A percentile compares a stretch with the other conserved stretches of the same genome.
Conservation (phyloP, 1,284 basidiomycete genomes). For the Lentinula novae-zelandiae region DNA sequence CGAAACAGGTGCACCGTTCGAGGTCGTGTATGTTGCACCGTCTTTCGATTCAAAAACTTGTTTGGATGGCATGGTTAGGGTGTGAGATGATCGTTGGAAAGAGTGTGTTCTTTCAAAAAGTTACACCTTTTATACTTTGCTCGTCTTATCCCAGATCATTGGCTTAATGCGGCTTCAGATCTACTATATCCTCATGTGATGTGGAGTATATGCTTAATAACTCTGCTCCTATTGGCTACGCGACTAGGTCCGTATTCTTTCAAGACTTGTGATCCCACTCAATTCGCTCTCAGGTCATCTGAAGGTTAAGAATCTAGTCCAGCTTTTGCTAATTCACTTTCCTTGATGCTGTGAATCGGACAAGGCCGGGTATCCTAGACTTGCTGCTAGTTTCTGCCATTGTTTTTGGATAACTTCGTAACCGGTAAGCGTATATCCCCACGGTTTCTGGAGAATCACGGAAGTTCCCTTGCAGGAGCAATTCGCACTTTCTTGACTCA, state of each 20-base stretch:
- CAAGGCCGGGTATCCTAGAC: not conserved
- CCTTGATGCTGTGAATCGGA: not conserved
- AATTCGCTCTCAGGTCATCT: not conserved
- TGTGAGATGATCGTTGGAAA: slow-evolving; percentile 1
- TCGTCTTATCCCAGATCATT: not conserved
- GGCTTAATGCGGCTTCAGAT: not conserved
- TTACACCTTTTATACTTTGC: not conserved
- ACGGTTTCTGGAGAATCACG: not conserved
- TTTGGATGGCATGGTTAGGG: slow-evolving; percentile 56
- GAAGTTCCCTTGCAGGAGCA: not conserved
- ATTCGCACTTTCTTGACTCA: too few species aligned
- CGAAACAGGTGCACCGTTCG: slow-evolving; percentile 71
- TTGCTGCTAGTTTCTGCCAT: not conserved
- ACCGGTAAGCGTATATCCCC: not conserved
- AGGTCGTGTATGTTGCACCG: slow-evolving; percentile 75
- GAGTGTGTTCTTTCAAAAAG: not conserved
- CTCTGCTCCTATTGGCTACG: slow-evolving; percentile 5
- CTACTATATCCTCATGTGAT: slow-evolving; percentile 5
- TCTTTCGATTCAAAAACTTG: slow-evolving; percentile 55
- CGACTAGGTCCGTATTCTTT: not conserved
- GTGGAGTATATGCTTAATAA: slow-evolving; percentile 7
- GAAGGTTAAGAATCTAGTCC: not conserved
- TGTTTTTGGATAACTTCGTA: not conserved
- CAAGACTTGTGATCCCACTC: not conserved
- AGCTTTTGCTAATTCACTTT: not conserved